Evolutionary conservation across 2,329 filamentous ascomycete genomes (phyloP).

Genomic region (Colletotrichum noveboracense): DNA sequence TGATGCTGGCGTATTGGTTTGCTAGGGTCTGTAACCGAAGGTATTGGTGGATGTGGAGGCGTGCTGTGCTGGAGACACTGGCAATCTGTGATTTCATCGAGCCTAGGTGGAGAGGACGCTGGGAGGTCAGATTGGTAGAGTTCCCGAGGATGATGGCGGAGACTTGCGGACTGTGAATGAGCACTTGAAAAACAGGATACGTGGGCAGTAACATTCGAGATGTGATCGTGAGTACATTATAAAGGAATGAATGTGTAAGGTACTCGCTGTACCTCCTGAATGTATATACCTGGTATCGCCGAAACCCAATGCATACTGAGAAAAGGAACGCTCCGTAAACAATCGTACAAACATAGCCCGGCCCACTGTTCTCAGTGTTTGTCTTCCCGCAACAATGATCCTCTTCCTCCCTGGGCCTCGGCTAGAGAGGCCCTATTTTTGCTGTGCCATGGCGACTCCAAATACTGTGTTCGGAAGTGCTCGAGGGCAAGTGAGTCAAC

Average conservation of each 20-base stretch:
- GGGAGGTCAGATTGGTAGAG: background rate
- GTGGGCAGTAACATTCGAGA: background rate
- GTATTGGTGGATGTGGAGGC: conserved; percentile 53
- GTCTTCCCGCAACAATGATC: background rate
- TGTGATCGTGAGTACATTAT: background rate
- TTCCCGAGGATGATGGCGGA: background rate
- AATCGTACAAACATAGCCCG: background rate
- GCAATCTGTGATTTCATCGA: conserved; percentile 50
- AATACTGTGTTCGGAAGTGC: rapidly evolving
- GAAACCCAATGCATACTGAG: background rate
- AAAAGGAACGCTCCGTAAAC: background rate
- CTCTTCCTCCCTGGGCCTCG: background rate
- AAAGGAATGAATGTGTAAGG: background rate
- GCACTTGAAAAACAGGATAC: background rate
- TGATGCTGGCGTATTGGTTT: conserved; percentile 64
- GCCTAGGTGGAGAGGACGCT: background rate
- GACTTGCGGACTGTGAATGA: background rate
- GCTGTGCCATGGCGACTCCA: background rate
- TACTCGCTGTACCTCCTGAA: background rate
- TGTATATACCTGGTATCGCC: conserved; percentile 6
- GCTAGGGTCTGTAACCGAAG: conserved; percentile 46
- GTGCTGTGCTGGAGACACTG: conserved; percentile 52
- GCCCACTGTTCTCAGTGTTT: background rate
- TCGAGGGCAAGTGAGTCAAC: background rate
- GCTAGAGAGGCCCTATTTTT: background rate